These are phyloP conservation scores for Gloeopeniophorella convolvens DNA, from an alignment of 768 basidiomycete genomes.

Conservation along the genomic window DNA sequence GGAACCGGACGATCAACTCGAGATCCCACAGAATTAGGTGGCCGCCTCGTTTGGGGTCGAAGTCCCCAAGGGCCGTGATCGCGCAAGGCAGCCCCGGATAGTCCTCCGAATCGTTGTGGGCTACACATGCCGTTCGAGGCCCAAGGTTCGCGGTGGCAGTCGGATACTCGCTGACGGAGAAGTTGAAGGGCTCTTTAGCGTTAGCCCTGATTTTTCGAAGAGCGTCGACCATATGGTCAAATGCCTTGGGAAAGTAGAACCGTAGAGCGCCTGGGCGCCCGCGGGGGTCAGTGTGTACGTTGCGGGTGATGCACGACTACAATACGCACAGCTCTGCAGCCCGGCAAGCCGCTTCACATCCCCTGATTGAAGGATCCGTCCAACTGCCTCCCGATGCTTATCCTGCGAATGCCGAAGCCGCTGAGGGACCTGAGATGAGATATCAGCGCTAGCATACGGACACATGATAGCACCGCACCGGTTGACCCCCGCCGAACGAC, in stretches of 20 bases:
- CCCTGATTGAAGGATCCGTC: not conserved
- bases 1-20: constrained; percentile 20
- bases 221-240: not conserved
- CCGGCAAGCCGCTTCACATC: not conserved
- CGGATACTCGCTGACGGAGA: constrained; percentile 18
- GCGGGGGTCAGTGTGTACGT: not conserved
- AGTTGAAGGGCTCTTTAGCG: constrained; percentile 10
- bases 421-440: not conserved
- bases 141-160: constrained; percentile 20
- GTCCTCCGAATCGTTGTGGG: constrained; percentile 16
- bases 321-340: not conserved
- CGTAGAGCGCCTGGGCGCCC: not conserved
- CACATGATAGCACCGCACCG: not conserved
- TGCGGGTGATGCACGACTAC: not conserved
- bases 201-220: not conserved
- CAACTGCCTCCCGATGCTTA: not conserved
- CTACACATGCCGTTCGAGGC: not conserved
- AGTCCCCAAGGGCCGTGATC: constrained; percentile 17
- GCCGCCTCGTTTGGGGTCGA: constrained; percentile 17
- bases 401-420: not conserved
- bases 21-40: constrained; percentile 21
- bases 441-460: no score
- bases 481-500: constrained; percentile 5
- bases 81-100: constrained; percentile 12
- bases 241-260: constrained; percentile 1